Evolutionary conservation across 441 rosid genomes (phyloP).

Genomic region (Adansonia gregorii): DNA sequence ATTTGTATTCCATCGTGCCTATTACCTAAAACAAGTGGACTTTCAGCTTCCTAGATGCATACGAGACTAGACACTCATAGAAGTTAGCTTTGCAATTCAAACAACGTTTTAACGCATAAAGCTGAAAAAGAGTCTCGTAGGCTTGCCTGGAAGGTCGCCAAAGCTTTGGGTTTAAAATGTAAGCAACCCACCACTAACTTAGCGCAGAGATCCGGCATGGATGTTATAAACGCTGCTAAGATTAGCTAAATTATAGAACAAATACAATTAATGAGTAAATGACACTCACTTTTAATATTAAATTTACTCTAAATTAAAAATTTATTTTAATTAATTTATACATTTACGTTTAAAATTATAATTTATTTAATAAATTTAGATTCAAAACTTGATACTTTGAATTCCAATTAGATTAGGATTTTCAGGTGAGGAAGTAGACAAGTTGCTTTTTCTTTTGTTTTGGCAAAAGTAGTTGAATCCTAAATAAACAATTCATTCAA

Average conservation of each 20-base stretch:
- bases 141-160: not conserved
- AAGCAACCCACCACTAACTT: not conserved
- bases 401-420: not conserved
- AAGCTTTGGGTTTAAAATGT: not conserved
- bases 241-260: not conserved
- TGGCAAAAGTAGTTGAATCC: not conserved
- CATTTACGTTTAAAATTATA: too few relatives aligned
- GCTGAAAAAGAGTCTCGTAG: not conserved
- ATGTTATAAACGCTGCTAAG: not conserved
- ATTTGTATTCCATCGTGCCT: not conserved
- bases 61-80: not conserved
- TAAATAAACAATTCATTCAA: not conserved
- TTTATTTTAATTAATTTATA: not conserved
- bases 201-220: not conserved
- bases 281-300: not conserved
- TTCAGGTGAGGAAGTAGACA: not conserved
- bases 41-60: not conserved
- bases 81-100: not conserved
- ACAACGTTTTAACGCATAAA: not conserved
- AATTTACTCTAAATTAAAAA: not conserved
- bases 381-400: too few relatives aligned
- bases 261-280: not conserved
- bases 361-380: too few relatives aligned
- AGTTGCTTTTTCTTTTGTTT: not conserved
- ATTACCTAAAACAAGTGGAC: not conserved